Evolutionary conservation across 805 yeast genomes (phyloP).

Genomic region (Starmerella bombicola): DNA sequence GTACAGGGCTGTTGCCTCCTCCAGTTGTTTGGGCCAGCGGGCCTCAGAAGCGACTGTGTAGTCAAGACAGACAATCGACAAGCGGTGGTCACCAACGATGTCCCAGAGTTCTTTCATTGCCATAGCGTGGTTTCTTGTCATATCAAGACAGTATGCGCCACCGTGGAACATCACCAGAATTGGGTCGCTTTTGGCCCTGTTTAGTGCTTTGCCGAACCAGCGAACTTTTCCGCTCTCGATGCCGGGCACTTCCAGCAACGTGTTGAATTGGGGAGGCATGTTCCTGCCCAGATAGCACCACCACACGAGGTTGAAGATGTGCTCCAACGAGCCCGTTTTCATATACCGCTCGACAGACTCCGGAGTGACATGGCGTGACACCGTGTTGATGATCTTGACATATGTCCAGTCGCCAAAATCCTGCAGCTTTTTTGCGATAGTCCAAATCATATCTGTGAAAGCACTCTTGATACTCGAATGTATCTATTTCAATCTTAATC

Average conservation of each 20-base stretch:
- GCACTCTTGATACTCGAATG: too few relatives aligned
- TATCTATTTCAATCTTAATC: too few relatives aligned
- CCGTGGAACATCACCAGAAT: constrained; percentile 22
- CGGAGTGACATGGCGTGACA: too few relatives aligned
- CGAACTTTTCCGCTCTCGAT: constrained; percentile 3
- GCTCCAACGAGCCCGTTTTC: too few relatives aligned
- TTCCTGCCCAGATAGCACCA: too few relatives aligned
- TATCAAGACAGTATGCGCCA: constrained; percentile 20
- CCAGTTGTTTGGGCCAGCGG: constrained; percentile 23
- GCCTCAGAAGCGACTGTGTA: constrained; percentile 22
- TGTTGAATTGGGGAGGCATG: constrained; percentile 9
- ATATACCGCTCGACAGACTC: too few relatives aligned
- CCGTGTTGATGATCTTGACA: too few relatives aligned
- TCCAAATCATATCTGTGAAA: too few relatives aligned
- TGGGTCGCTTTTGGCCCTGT: constrained; percentile 18
- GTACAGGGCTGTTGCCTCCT: constrained; percentile 19
- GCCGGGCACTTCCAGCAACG: constrained; percentile 2
- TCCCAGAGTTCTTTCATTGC: constrained; percentile 6
- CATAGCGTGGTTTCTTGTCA: constrained; percentile 7
- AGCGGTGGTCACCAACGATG: constrained; percentile 11
- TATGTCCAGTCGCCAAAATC: too few relatives aligned
- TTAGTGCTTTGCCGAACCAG: constrained; percentile 19
- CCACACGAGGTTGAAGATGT: too few relatives aligned
- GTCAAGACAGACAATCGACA: constrained; percentile 23
- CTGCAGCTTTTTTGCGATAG: too few relatives aligned